Evolutionary conservation across 257 asterid species (phyloP).

Genomic region (Thymus quinquecostatus): DNA sequence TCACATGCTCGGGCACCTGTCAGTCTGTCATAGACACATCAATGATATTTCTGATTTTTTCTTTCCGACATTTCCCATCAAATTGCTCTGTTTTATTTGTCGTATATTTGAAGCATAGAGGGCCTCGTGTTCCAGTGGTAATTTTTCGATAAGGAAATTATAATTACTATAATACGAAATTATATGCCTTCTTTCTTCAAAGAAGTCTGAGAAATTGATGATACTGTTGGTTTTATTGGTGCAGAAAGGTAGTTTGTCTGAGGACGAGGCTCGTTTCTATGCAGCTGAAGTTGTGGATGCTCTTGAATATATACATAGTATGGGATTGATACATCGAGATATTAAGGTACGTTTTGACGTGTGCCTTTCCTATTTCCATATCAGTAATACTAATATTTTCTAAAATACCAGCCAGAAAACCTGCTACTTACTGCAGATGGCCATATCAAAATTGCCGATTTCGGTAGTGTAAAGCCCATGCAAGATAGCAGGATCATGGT

Average conservation of each 20-base stretch:
- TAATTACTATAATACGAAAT: too few species aligned
- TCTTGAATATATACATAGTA: slow-evolving; percentile 93
- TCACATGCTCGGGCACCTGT: not conserved
- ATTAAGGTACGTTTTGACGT: slow-evolving; percentile 66
- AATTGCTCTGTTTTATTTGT: not conserved
- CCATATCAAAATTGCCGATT: slow-evolving; percentile 97
- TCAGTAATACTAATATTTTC: slow-evolving; percentile 40
- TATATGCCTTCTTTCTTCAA: too few species aligned
- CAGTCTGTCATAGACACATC: not conserved
- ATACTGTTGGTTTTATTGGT: slow-evolving; percentile 33
- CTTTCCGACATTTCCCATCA: not conserved
- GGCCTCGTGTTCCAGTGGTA: not conserved
- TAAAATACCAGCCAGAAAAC: slow-evolving; percentile 86
- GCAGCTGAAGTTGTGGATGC: slow-evolving; percentile 99
- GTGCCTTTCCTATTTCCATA: slow-evolving; percentile 22
- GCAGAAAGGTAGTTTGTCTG: slow-evolving; percentile 94
- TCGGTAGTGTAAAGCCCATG: slow-evolving; percentile 99
- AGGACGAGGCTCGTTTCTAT: slow-evolving; percentile 90
- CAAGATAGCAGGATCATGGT: slow-evolving; percentile 89
- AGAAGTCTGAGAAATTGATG: not conserved
- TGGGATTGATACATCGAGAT: slow-evolving; percentile 98
- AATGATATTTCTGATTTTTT: not conserved
- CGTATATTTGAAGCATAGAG: not conserved
- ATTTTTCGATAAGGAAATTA: too few species aligned
- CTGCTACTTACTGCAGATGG: slow-evolving; percentile 91